Evolutionary conservation across 257 asterid species (phyloP), one percentile per base, ranked within the genome.

Genomic region (Ajuga chamaepitys): DNA sequence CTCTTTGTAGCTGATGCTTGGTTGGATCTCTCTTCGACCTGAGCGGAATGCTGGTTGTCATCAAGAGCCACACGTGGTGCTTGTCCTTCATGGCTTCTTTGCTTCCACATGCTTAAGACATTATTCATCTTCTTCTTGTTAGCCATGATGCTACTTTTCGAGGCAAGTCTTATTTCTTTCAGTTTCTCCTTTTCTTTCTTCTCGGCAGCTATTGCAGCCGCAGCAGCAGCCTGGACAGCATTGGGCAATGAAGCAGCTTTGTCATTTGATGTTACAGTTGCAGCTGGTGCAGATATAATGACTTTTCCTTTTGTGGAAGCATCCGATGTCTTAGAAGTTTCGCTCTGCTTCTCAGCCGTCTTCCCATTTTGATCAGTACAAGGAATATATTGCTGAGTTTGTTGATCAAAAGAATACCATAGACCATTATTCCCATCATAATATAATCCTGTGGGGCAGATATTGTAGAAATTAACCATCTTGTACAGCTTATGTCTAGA

Each of bases 201-300:
- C 79, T 93, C 97, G 32, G 97, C 99, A 57, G 96, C 97, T 62
- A 84, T 77, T 62, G 99, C 97, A n/a, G 98, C 98, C 0, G 88
- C 85, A 0, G 98, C 99, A 59, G 99, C 99, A 57, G 99, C 99
- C 87, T 88, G 95, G 67, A 93, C 92, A 25, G 96, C 96, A 67
- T 86, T 97, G 4, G 97, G 95, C 64, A 89, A 77, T 17, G 98
- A 93, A 66, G 96, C 74, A 56, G 89, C 78, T 77, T 88, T 93
- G 64, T 86, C 97, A 68, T 71, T 82, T 14, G 86, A 76, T 47
- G 83, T 75, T 72, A 83, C 63, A n/a, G 96, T 88, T 58, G 97
- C 88, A 28, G 99, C 95, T 54, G 99, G 99, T 56, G 99, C 99
- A 55, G 99, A 93, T 64, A 93, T 93, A 17, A 93, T 70, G 9